Evolutionary conservation across 2,329 filamentous ascomycete genomes (phyloP), one percentile per base, ranked within the genome.

Genomic region (Zalaria obscura): DNA sequence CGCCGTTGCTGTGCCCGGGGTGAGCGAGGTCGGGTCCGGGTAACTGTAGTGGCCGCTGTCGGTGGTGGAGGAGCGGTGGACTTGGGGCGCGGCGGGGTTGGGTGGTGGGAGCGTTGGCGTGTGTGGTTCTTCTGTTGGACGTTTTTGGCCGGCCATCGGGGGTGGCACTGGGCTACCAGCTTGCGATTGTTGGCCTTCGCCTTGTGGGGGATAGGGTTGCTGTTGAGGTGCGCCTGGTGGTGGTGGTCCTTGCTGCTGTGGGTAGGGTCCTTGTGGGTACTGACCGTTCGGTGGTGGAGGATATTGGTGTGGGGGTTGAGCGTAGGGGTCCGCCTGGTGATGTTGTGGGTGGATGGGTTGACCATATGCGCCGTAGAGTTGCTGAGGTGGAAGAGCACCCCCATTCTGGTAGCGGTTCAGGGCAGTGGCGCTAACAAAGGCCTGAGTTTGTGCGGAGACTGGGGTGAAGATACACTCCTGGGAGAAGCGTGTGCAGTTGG

Each of bases 401-500:
- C 7, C 29, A 7, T n/a, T n/a, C 34, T 48, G 46, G 32, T 57
- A 57, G 36, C 66, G 64, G 60, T 63, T 82, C 44, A 78, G 75
- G 5, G 79, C 77, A 55, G 83, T 77, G 6, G 78, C 79, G 5
- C 80, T 80, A 29, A 84, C 80, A 54, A 84, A 84, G 7, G 80
- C 80, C 58, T 83, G 79, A 5, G 78, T 76, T 61, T 83, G 79
- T 7, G 78, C 80, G 3, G 78, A 83, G 25, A 85, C 80, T 2
- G 80, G 80, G 1, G 79, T 83, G 60, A 85, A 85, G 60, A 85
- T 76, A 62, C 80, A 85, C 56, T 83, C 78, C 60, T 84, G 80
- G 49, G 80, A 79, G 63, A 84, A 85, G 38, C 80, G 70, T 48
- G 78, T 69, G 56, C 80, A 85, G 58, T 84, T 84, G 53, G 70